phyloP scores from a whole-genome alignment of 805 yeast genomes.

The Monosporozyma solicola region DNA sequence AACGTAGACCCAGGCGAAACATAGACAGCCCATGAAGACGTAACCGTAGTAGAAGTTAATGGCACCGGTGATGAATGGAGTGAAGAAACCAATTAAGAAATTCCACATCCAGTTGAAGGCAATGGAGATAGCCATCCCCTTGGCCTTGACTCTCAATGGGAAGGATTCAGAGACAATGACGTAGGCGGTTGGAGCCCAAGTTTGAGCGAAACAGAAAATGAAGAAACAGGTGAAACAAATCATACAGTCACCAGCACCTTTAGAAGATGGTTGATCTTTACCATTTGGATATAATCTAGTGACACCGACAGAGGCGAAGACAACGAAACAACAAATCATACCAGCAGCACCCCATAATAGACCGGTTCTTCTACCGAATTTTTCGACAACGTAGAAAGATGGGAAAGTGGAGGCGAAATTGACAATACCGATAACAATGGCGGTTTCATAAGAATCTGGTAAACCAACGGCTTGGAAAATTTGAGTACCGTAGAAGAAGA shows the following conservation, averaged over 20 bases:
- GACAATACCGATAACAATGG: constrained; percentile 51
- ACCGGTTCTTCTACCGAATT: constrained; percentile 44
- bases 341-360: constrained; percentile 42
- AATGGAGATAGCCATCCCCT: constrained; percentile 42
- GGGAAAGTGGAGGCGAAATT: constrained; percentile 51
- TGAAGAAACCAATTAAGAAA: constrained; percentile 54
- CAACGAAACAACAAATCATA: constrained; percentile 38
- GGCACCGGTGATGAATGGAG: constrained; percentile 54
- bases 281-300: constrained; percentile 32
- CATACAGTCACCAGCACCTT: constrained; percentile 60
- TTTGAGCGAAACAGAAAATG: constrained; percentile 63
- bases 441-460: constrained; percentile 49
- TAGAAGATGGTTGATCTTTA: constrained; percentile 36
- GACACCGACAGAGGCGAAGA: constrained; percentile 56
- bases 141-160: constrained; percentile 64
- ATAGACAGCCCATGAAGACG: constrained; percentile 46
- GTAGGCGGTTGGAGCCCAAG: constrained; percentile 66
- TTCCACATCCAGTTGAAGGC: constrained; percentile 60
- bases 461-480: constrained; percentile 56
- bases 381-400: constrained; percentile 44
- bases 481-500: constrained; percentile 59
- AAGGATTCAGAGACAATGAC: constrained; percentile 59
- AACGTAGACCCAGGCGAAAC: constrained; percentile 50
- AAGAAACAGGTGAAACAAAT: constrained; percentile 60
- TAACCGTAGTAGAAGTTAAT: constrained; percentile 63